These are phyloP conservation scores for Naganishia antarctica DNA, from an alignment of 768 basidiomycete genomes.

Conservation along the genomic window DNA sequence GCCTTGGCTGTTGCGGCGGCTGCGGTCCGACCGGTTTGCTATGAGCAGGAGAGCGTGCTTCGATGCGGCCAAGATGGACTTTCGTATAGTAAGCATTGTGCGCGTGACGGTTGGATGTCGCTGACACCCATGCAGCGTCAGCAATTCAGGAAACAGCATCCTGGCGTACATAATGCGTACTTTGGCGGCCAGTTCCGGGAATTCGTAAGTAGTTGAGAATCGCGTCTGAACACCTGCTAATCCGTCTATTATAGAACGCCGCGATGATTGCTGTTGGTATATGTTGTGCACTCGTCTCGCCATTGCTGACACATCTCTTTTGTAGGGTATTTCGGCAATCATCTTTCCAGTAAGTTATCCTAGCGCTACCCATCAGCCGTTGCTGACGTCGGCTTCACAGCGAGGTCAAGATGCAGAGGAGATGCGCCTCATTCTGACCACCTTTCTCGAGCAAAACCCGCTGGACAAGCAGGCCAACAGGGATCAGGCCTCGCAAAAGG, in stretches of 20 bases:
- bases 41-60: constrained; percentile 82
- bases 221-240: neutral
- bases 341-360: constrained; percentile 42
- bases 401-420: constrained; percentile 38
- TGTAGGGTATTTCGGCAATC: constrained; percentile 42
- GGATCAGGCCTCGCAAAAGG: constrained; percentile 46
- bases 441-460: constrained; percentile 45
- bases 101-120: neutral
- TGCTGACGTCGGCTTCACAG: constrained; percentile 16
- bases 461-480: constrained; percentile 34
- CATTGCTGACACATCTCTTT: neutral
- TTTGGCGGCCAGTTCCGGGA: constrained; percentile 44
- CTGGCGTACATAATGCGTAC: constrained; percentile 44
- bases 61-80: constrained; percentile 83
- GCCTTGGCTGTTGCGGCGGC: constrained; percentile 75
- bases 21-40: constrained; percentile 72
- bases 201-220: constrained; percentile 36
- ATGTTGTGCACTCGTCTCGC: constrained; percentile 20
- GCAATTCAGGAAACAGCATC: constrained; percentile 44
- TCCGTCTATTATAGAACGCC: constrained; percentile 37
- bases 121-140: constrained; percentile 34
- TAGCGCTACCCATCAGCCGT: too few species aligned
- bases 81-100: constrained; percentile 55
- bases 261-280: constrained; percentile 43
- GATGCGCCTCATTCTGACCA: constrained; percentile 42